Percentiles rank a stretch among this genome's conserved stretches.
Evolutionary conservation across 225 moss, liverwort and hornwort genomes (phyloP).

Genomic region (Physcomitrellopsis africana): DNA sequence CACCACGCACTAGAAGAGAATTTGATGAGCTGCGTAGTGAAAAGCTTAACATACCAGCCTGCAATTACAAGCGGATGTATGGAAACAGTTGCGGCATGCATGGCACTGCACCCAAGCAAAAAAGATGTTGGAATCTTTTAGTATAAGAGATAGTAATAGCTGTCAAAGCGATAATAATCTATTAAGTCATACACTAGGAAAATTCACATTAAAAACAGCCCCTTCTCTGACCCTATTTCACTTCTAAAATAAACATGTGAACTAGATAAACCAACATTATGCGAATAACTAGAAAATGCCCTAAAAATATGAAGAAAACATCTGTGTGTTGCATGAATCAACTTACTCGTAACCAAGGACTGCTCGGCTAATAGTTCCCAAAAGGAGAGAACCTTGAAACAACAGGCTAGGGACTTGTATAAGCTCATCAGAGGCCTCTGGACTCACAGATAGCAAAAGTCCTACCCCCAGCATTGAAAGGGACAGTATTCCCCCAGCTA

Average conservation of each 20-base stretch:
- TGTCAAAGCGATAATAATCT: not conserved
- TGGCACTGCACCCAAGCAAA: conserved; percentile 45
- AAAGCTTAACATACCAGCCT: conserved; percentile 61
- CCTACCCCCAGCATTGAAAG: conserved; percentile 83
- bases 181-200: no score
- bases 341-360: conserved; percentile 75
- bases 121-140: conserved; percentile 1
- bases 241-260: conserved; percentile 6
- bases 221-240: not conserved
- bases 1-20: not conserved
- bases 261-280: not conserved
- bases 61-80: conserved; percentile 92
- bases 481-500: conserved; percentile 82
- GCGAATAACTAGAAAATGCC: conserved; percentile 16
- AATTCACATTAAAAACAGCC: no score
- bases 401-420: conserved; percentile 86
- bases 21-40: not conserved
- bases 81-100: conserved; percentile 77
- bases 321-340: not conserved
- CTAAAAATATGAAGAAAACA: no score
- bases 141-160: not conserved
- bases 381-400: conserved; percentile 84
- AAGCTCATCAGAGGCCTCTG: conserved; percentile 73
- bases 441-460: conserved; percentile 68
- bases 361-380: conserved; percentile 74